phyloP scores from a whole-genome alignment of 257 asterid genomes.

The Nemophila menziesii region DNA sequence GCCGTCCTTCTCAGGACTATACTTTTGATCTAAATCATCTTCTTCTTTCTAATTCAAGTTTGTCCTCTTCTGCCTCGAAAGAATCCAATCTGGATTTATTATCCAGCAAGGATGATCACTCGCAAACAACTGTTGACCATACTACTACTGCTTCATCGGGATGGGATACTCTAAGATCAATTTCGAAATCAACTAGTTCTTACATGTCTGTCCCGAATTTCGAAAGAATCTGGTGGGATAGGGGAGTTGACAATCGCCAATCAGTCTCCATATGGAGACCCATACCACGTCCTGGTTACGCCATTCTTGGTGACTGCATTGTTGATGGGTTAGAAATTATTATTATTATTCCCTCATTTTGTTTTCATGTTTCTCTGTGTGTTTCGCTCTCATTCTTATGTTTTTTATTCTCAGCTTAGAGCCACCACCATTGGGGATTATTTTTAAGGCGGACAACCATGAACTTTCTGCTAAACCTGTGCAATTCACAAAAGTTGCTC shows the following conservation, averaged over 20 bases:
- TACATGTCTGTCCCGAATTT: conserved; percentile 82
- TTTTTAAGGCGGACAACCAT: conserved; percentile 66
- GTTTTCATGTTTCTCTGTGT: not conserved
- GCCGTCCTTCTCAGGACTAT: conserved; percentile 42
- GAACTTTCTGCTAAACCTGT: conserved; percentile 73
- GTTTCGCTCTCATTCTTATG: conserved; percentile 10
- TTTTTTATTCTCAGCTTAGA: conserved; percentile 55
- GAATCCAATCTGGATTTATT: conserved; percentile 39
- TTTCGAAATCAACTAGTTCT: conserved; percentile 55
- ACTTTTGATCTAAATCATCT: conserved; percentile 83
- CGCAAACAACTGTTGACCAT: conserved; percentile 32
- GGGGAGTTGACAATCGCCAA: conserved; percentile 82
- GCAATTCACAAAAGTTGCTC: conserved; percentile 89
- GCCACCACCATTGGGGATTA: conserved; percentile 90
- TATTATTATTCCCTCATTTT: conserved; percentile 5
- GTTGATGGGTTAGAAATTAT: conserved; percentile 63
- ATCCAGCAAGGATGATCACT: conserved; percentile 28
- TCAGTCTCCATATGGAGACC: conserved; percentile 99
- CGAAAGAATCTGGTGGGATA: conserved; percentile 97
- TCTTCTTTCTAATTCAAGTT: conserved; percentile 61
- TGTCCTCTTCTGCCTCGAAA: conserved; percentile 42
- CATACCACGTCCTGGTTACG: conserved; percentile 68
- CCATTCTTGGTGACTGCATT: conserved; percentile 84
- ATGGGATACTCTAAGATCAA: conserved; percentile 84
- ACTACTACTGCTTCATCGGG: conserved; percentile 61